phyloP scores from a whole-genome alignment of 306 rosid species.

The Dryas drummondii region DNA sequence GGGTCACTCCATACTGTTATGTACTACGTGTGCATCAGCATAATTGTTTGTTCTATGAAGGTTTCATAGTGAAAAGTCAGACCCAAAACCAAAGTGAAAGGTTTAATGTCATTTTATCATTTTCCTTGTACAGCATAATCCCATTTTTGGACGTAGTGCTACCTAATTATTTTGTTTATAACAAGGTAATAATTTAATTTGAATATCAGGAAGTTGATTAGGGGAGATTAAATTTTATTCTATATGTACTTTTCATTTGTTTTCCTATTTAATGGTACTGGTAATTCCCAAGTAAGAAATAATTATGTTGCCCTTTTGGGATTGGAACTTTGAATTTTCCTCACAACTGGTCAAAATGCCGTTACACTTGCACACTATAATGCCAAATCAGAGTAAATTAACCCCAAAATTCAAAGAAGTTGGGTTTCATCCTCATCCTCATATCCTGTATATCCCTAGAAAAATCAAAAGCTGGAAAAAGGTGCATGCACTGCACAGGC shows the following conservation, averaged over 20 bases:
- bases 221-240: background rate
- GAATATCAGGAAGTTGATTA: background rate
- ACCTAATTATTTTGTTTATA: too few species aligned
- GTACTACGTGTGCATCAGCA: too few species aligned
- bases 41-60: too few species aligned
- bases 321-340: background rate
- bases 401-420: too few species aligned
- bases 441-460: background rate
- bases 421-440: background rate
- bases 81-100: background rate
- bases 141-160: background rate
- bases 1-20: too few species aligned
- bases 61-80: background rate
- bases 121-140: background rate
- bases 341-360: slow-evolving; percentile 42
- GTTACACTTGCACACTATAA: slow-evolving; percentile 12
- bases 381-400: too few species aligned
- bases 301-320: background rate
- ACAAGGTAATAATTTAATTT: too few species aligned
- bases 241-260: background rate
- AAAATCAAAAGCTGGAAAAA: background rate
- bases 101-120: background rate
- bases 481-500: background rate
- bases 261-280: slow-evolving; percentile 20
- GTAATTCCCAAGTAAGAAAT: slow-evolving; percentile 25